Conservation (phyloP, 2,329 filamentous ascomycete species). For the Periconia macrospinosa region DNA sequence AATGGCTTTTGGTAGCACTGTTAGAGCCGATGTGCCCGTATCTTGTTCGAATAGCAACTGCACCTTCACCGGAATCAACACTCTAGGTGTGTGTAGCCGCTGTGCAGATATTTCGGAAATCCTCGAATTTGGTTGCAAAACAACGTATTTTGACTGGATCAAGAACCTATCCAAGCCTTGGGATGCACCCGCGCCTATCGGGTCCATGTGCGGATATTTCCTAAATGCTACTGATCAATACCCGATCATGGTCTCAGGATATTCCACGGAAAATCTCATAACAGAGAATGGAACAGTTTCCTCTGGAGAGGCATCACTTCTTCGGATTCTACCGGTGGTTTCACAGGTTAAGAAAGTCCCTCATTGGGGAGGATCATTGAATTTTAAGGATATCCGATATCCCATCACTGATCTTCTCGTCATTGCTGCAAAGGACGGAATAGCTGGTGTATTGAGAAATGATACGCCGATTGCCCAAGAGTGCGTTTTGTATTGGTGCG, state of each 20-base stretch:
- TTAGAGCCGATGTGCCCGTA: slow-evolving; percentile 25
- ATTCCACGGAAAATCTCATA: too few species aligned
- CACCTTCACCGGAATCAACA: slow-evolving; percentile 22
- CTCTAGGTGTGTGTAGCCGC: slow-evolving; percentile 24
- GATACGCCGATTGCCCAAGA: slow-evolving; percentile 17
- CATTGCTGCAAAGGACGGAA: not conserved
- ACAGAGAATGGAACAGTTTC: not conserved
- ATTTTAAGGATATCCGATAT: slow-evolving; percentile 16
- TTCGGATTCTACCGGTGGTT: slow-evolving; percentile 15
- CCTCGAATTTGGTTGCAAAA: not conserved
- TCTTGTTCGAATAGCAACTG: slow-evolving; percentile 26
- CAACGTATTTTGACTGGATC: not conserved
- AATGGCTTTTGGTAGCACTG: slow-evolving; percentile 13
- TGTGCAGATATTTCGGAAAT: not conserved
- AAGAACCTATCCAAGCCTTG: slow-evolving; percentile 15
- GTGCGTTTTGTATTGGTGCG: slow-evolving; percentile 27
- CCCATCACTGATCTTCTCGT: slow-evolving; percentile 12
- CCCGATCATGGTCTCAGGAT: slow-evolving; percentile 22
- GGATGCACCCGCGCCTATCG: too few species aligned
- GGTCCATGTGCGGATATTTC: slow-evolving; percentile 28
- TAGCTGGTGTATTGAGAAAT: slow-evolving; percentile 6
- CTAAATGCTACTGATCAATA: slow-evolving; percentile 15
- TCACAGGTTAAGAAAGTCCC: not conserved
- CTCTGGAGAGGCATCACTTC: slow-evolving; percentile 15
- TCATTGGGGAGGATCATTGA: slow-evolving; percentile 16